Evolutionary conservation across 805 yeast species (phyloP).

Genomic region (Suhomyces vadensis): DNA sequence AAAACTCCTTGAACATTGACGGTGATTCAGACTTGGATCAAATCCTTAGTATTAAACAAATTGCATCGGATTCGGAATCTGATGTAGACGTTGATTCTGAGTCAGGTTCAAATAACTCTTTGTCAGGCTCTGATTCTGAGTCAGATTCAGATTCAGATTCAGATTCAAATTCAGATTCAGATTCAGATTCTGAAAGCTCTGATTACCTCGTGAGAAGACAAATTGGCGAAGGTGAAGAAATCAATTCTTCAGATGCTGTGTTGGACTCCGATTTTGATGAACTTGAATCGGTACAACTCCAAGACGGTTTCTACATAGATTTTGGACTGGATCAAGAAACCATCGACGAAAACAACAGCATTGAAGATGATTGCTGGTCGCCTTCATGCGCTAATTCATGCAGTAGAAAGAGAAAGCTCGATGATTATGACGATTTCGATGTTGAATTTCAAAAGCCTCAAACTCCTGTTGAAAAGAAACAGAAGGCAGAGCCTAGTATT

Average conservation of each 20-base stretch:
- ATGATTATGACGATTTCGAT: slow-evolving; percentile 8
- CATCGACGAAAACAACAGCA: background rate
- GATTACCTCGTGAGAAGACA: background rate
- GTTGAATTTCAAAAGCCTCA: slow-evolving; percentile 2
- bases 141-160: background rate
- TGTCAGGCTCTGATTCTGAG: slow-evolving; percentile 1
- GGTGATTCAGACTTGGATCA: background rate
- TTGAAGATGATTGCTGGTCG: background rate
- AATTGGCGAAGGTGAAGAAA: slow-evolving; percentile 8
- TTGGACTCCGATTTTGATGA: slow-evolving; percentile 6
- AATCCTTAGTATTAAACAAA: background rate
- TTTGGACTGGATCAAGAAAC: background rate
- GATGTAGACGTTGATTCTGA: background rate
- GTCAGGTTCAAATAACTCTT: background rate
- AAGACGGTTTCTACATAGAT: background rate
- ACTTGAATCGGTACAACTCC: background rate
- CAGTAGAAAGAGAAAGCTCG: slow-evolving; percentile 8
- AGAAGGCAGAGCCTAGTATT: slow-evolving; percentile 11
- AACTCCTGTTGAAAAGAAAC: slow-evolving; percentile 14
- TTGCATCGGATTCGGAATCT: background rate
- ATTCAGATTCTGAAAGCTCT: background rate
- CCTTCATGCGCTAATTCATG: background rate
- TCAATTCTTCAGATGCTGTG: slow-evolving; percentile 6
- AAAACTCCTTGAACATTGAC: background rate
- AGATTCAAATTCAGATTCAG: background rate